Base-by-base conservation (phyloP, 2,329 filamentous ascomycete genomes). In the Cryphonectria nitschkei region DNA sequence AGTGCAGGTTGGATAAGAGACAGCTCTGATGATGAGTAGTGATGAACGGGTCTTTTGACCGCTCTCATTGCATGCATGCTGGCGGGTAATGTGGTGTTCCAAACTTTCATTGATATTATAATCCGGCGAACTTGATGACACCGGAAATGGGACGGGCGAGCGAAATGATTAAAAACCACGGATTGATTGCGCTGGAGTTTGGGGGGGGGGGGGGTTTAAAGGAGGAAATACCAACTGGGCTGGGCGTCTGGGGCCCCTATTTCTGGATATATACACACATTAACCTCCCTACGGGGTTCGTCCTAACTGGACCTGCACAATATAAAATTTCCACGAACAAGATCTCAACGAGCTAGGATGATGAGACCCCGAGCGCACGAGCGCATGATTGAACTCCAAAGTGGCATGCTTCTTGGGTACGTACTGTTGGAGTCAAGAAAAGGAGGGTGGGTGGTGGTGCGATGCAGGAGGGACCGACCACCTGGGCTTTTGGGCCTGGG, bases 1-100 rank as follows among this genome's bases (percentile, higher is more conserved):
- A 87, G 85, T 76, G 80, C 83, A 71, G 86, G 86, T 6, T 88
- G 86, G 86, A 81, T 86, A 60, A 79, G 76, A 62, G 80, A 81
- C 16, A 70, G 75, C 43, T 70, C 32, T 41, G 69, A 50, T 56
- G 26, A 54, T 6, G 32, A 58, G 46, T 26, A 29, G 13, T 50
- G 34, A 32, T 34, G 26, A 26, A 26, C 1, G 16, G 22, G 63
- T 26, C 19, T 66, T 37, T 32, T 37, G 65, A 60, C 39, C 29
- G 19, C 5, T 61, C 5, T 61, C 16, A 9, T 4, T 11, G 37
- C 61, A 11, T 43, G 34, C n/a, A 41, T 29, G 37, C 13, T 62
- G 37, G 32, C 37, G 37, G 22, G 14, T 63, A 37, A 63, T 46
- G 34, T 46, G 61, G 13, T 46, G 41, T 64, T 29, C 37, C 61